Percentiles rank a stretch among this genome's conserved stretches.
phyloP scores from a whole-genome alignment of 2,329 filamentous ascomycete genomes.

The Xylariales sp. region DNA sequence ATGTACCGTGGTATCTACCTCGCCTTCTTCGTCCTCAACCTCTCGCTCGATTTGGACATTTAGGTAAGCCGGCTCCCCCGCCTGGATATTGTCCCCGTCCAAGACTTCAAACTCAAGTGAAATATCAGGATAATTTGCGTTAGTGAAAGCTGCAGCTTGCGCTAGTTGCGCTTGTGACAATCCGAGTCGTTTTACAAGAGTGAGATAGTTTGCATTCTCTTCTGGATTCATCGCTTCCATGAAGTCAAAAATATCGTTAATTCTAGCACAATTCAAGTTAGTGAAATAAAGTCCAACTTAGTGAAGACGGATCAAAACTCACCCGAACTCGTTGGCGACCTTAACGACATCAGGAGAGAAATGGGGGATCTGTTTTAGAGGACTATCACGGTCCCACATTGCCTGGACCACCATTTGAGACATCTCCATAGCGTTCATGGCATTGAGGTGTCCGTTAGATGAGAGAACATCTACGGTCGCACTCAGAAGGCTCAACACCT shows the following conservation, averaged over 20 bases:
- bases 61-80: slow-evolving; percentile 84
- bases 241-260: slow-evolving; percentile 96
- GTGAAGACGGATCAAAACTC: slow-evolving; percentile 52
- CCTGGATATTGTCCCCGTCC: slow-evolving; percentile 81
- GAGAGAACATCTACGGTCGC: slow-evolving; percentile 95
- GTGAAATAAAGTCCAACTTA: slow-evolving; percentile 21
- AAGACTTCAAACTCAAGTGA: slow-evolving; percentile 90
- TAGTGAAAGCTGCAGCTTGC: slow-evolving; percentile 94
- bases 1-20: slow-evolving; percentile 86
- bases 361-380: slow-evolving; percentile 97
- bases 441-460: slow-evolving; percentile 94
- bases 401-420: slow-evolving; percentile 99
- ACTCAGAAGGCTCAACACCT: slow-evolving; percentile 87
- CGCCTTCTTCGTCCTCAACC: slow-evolving; percentile 74
- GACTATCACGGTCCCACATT: slow-evolving; percentile 98
- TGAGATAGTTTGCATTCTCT: slow-evolving; percentile 84
- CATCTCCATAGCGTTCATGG: slow-evolving; percentile 99
- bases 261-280: slow-evolving; percentile 58
- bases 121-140: slow-evolving; percentile 94
- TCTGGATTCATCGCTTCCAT: slow-evolving; percentile 99
- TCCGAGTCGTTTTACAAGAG: slow-evolving; percentile 80
- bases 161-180: slow-evolving; percentile 84
- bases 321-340: slow-evolving; percentile 81
- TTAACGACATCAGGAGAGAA: slow-evolving; percentile 87
- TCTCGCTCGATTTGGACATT: slow-evolving; percentile 88